Evolutionary conservation across 768 basidiomycete species (phyloP).

Genomic region (Arthromyces matolae): DNA sequence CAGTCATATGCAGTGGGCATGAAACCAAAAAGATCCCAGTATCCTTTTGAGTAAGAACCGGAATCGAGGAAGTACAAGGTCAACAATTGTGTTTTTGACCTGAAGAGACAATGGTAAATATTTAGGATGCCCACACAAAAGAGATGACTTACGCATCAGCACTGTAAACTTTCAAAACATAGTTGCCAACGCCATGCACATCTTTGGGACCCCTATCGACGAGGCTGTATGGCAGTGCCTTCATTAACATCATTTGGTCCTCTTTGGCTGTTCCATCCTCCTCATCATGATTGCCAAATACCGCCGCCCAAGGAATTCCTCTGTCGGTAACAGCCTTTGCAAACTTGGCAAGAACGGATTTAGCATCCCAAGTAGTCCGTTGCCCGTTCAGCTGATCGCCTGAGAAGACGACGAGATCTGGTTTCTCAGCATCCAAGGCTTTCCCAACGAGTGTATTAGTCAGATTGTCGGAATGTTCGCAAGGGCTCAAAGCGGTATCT

Average conservation of each 20-base stretch:
- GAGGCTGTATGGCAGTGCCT: slow-evolving; percentile 80
- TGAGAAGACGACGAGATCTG: slow-evolving; percentile 87
- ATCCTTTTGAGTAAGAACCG: slow-evolving; percentile 65
- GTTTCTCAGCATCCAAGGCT: slow-evolving; percentile 76
- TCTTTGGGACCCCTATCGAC: slow-evolving; percentile 77
- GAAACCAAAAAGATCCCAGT: slow-evolving; percentile 58
- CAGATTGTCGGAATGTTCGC: slow-evolving; percentile 68
- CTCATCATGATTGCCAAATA: slow-evolving; percentile 95
- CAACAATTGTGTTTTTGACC: slow-evolving; percentile 84
- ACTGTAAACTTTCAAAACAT: slow-evolving; percentile 79
- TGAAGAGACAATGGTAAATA: too few relatives aligned
- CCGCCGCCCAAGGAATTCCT: slow-evolving; percentile 82
- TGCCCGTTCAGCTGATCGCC: slow-evolving; percentile 96
- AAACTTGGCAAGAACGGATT: slow-evolving; percentile 87
- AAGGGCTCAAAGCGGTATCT: slow-evolving; percentile 62
- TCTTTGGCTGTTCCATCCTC: slow-evolving; percentile 62
- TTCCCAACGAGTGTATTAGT: slow-evolving; percentile 69
- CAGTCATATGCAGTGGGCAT: slow-evolving; percentile 81
- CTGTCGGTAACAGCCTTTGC: slow-evolving; percentile 70
- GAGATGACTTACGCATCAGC: slow-evolving; percentile 80
- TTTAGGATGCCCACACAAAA: too few relatives aligned
- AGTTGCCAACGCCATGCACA: slow-evolving; percentile 90
- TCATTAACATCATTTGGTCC: slow-evolving; percentile 68
- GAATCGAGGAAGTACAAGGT: slow-evolving; percentile 93
- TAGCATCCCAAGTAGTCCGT: slow-evolving; percentile 83